Evolutionary conservation across 495 filamentous ascomycete species (phyloP).

Genomic region (Annulohypoxylon maeteangense): DNA sequence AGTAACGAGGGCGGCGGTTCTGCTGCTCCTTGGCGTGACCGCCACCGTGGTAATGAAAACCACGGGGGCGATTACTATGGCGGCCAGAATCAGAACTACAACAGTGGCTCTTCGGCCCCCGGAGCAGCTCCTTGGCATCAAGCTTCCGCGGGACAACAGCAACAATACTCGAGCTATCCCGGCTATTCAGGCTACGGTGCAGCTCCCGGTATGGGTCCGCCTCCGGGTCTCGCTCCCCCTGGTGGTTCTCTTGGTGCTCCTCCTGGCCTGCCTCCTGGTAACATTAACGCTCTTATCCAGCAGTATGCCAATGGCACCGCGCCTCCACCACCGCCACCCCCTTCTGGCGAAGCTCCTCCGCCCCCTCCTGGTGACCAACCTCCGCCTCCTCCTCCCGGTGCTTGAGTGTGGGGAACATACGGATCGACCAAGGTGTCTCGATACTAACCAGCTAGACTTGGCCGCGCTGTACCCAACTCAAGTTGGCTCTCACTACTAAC

Average conservation of each 20-base stretch:
- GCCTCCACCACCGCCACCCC: conserved; percentile 66
- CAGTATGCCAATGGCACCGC: conserved; percentile 69
- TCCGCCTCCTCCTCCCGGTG: conserved; percentile 74
- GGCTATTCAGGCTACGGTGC: conserved; percentile 69
- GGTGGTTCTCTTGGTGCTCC: conserved; percentile 67
- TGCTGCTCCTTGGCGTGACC: conserved; percentile 66
- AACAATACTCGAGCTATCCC: conserved; percentile 66
- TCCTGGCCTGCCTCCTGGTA: conserved; percentile 65
- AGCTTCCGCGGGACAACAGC: conserved; percentile 63
- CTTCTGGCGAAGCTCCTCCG: conserved; percentile 70
- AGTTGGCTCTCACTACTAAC: conserved; percentile 26
- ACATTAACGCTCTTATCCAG: conserved; percentile 72
- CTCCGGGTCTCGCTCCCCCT: conserved; percentile 69
- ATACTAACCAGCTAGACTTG: conserved; percentile 37
- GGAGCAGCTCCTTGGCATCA: conserved; percentile 79
- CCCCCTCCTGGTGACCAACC: conserved; percentile 81
- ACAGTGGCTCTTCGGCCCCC: conserved; percentile 55
- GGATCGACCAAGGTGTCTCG: conserved; percentile 21
- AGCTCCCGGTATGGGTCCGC: conserved; percentile 65
- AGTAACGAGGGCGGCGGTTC: conserved; percentile 49
- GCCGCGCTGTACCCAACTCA: conserved; percentile 10
- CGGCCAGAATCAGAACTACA: conserved; percentile 57
- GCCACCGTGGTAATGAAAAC: conserved; percentile 53
- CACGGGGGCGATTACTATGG: conserved; percentile 60
- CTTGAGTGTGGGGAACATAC: conserved; percentile 47